Evolutionary conservation across 2,329 filamentous ascomycete genomes (phyloP).

Genomic region (Coniochaeta sp.): DNA sequence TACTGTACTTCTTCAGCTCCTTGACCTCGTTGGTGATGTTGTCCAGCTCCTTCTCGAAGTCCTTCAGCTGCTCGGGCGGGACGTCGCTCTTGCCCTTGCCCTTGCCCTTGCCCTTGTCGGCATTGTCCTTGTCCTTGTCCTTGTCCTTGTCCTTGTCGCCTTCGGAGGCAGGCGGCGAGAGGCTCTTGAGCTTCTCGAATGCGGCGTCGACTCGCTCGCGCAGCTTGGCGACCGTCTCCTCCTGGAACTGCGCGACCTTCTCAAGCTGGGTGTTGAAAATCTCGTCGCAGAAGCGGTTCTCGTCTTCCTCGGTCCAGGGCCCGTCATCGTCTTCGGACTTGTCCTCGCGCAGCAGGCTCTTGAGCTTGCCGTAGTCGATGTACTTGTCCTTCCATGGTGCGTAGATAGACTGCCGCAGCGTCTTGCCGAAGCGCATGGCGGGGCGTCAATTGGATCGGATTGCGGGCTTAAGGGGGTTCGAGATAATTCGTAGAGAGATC

Average conservation of each 20-base stretch:
- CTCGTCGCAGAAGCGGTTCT: constrained; percentile 90
- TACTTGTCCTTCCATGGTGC: constrained; percentile 88
- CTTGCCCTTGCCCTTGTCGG: no score
- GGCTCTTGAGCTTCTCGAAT: constrained; percentile 69
- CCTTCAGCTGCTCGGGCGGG: constrained; percentile 50
- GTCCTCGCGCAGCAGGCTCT: constrained; percentile 78
- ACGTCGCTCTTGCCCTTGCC: constrained; percentile 36
- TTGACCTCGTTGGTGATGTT: constrained; percentile 83
- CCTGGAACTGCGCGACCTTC: constrained; percentile 88
- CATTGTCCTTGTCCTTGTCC: no score
- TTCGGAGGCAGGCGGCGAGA: constrained; percentile 59
- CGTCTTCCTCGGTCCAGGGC: constrained; percentile 88
- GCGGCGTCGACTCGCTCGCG: constrained; percentile 46
- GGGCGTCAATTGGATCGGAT: neutral
- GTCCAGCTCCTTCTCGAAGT: constrained; percentile 76
- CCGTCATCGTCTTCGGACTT: constrained; percentile 50
- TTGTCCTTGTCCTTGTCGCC: no score
- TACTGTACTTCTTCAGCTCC: constrained; percentile 90
- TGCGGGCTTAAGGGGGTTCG: no score
- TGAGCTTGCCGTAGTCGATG: constrained; percentile 92
- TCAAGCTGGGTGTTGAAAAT: constrained; percentile 91
- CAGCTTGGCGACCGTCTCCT: constrained; percentile 59
- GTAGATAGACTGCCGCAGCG: constrained; percentile 72
- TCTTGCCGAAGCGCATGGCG: constrained; percentile 88
- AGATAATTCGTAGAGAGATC: no score